These are phyloP conservation scores for Rhododendron williamsianum DNA, from an alignment of 148 eudicot species.

Conservation along the genomic window DNA sequence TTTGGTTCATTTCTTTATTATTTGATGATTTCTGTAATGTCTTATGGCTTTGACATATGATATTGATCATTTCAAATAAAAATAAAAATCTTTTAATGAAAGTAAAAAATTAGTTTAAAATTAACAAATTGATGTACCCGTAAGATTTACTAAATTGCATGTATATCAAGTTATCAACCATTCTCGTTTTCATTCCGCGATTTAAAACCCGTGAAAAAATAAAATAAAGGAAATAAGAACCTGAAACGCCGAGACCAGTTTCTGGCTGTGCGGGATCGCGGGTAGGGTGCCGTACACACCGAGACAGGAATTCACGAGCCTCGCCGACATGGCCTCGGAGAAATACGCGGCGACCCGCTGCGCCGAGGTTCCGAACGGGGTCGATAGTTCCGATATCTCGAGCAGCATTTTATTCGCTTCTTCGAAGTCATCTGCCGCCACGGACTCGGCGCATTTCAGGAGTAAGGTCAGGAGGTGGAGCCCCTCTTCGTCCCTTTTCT, in stretches of 20 bases:
- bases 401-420: conserved; percentile 75
- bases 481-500: conserved; percentile 76
- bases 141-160: too few relatives aligned
- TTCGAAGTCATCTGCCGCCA: conserved; percentile 55
- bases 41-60: too few relatives aligned
- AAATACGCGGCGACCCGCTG: conserved; percentile 94
- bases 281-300: conserved; percentile 63
- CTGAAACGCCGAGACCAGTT: conserved; percentile 11
- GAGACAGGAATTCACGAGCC: conserved; percentile 55
- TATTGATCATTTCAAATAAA: too few relatives aligned
- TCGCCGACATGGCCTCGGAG: conserved; percentile 94
- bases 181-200: too few relatives aligned
- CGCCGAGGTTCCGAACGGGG: conserved; percentile 87
- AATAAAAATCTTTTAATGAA: too few relatives aligned
- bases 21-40: too few relatives aligned
- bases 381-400: conserved; percentile 75
- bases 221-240: not conserved
- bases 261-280: conserved; percentile 35
- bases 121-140: too few relatives aligned
- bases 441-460: conserved; percentile 86
- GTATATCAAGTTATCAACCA: too few relatives aligned
- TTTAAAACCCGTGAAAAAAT: not conserved
- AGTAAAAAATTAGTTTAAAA: too few relatives aligned
- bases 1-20: too few relatives aligned
- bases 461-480: conserved; percentile 72